Percentiles rank a stretch among this genome's conserved stretches.
Evolutionary conservation across 2,329 filamentous ascomycete species (phyloP).

Genomic region (Sporothrix euskadiensis): DNA sequence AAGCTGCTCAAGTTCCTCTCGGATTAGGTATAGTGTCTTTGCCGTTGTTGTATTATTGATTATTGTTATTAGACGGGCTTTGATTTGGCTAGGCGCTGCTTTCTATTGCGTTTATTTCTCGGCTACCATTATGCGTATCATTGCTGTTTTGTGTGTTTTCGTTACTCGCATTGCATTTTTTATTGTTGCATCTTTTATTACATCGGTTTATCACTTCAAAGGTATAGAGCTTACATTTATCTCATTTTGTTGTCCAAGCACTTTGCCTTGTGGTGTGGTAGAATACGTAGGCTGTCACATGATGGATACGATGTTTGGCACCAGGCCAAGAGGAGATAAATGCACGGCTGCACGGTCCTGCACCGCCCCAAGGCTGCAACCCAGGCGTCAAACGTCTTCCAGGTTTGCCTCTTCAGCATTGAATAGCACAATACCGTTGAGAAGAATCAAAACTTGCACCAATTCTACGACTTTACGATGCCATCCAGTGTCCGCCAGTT

Average conservation of each 20-base stretch:
- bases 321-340: neutral
- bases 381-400: too few relatives aligned
- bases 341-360: too few relatives aligned
- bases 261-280: neutral
- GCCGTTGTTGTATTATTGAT: neutral
- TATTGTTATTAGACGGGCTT: neutral
- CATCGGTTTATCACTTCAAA: neutral
- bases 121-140: neutral
- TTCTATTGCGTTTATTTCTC: neutral
- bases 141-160: neutral
- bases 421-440: too few relatives aligned
- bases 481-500: neutral
- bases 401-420: too few relatives aligned
- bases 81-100: constrained; percentile 2
- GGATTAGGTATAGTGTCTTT: constrained; percentile 19
- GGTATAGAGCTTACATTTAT: neutral
- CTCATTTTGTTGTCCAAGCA: neutral
- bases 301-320: too few relatives aligned
- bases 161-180: neutral
- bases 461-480: neutral
- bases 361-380: too few relatives aligned
- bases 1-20: constrained; percentile 65
- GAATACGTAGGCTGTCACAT: neutral
- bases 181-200: neutral
- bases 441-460: neutral